phyloP scores from a whole-genome alignment of 2,329 filamentous ascomycete species.

The Phialocephala sp. region DNA sequence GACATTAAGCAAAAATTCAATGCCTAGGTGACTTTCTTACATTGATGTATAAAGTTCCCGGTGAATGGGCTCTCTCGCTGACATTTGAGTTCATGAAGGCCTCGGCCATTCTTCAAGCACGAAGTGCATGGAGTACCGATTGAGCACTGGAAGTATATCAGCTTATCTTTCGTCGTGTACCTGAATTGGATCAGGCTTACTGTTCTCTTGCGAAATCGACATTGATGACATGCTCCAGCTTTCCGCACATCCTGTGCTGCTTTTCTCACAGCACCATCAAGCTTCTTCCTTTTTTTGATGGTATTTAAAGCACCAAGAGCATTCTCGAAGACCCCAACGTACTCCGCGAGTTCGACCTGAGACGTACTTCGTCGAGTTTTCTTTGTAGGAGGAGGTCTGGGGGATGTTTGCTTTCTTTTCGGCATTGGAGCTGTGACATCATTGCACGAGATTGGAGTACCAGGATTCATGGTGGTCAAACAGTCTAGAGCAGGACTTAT shows the following conservation, averaged over 20 bases:
- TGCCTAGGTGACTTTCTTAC: slow-evolving; percentile 18
- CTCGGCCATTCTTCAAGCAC: slow-evolving; percentile 35
- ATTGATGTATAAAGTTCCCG: slow-evolving; percentile 32
- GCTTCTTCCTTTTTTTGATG: slow-evolving; percentile 33
- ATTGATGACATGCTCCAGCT: slow-evolving; percentile 40
- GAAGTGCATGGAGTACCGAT: slow-evolving; percentile 37
- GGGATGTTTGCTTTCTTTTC: slow-evolving; percentile 29
- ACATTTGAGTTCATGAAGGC: slow-evolving; percentile 36
- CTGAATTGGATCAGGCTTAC: slow-evolving; percentile 21
- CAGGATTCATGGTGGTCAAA: slow-evolving; percentile 14
- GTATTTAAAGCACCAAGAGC: slow-evolving; percentile 34
- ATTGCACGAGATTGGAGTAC: background rate
- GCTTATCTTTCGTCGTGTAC: background rate
- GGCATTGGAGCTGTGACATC: slow-evolving; percentile 9
- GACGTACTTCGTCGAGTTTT: slow-evolving; percentile 14
- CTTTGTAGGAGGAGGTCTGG: slow-evolving; percentile 24
- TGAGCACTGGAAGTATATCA: slow-evolving; percentile 30
- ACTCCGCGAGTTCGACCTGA: slow-evolving; percentile 28
- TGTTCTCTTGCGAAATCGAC: slow-evolving; percentile 39
- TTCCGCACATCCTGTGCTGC: slow-evolving; percentile 37
- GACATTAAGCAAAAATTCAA: background rate
- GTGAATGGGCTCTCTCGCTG: slow-evolving; percentile 37
- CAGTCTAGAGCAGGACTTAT: slow-evolving; percentile 22
- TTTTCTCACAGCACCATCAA: slow-evolving; percentile 36
- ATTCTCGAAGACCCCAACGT: slow-evolving; percentile 37